Conservation (phyloP, 1,284 basidiomycete species). For the Papiliotrema fonsecae region DNA sequence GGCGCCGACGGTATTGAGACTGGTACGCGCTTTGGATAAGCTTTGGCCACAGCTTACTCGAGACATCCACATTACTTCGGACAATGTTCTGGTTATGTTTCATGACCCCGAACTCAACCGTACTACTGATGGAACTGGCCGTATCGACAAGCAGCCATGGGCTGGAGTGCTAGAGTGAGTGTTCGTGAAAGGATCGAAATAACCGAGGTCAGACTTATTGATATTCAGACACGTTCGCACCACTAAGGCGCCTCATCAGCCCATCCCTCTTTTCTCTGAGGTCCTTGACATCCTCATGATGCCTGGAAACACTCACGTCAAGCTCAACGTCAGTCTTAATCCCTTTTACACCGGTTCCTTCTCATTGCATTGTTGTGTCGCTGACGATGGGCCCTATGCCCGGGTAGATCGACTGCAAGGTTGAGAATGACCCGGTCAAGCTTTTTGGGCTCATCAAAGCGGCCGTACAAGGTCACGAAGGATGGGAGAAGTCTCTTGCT, state of each 20-base stretch:
- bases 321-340: conserved; percentile 61
- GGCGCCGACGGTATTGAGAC: conserved; percentile 95
- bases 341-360: background rate
- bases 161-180: conserved; percentile 44
- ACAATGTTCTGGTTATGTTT: conserved; percentile 89
- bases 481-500: conserved; percentile 75
- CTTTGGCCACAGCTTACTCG: too few species aligned
- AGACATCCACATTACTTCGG: conserved; percentile 94
- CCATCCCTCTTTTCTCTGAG: conserved; percentile 82
- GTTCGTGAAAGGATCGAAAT: too few species aligned
- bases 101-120: conserved; percentile 70
- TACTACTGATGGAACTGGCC: conserved; percentile 55
- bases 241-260: conserved; percentile 70
- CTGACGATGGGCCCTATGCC: conserved; percentile 67
- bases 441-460: conserved; percentile 81
- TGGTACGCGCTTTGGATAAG: too few species aligned
- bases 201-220: too few species aligned
- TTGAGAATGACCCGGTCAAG: conserved; percentile 81
- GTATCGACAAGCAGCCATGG: conserved; percentile 53
- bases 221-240: conserved; percentile 65
- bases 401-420: conserved; percentile 59
- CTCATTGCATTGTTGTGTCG: conserved; percentile 60
- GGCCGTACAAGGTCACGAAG: conserved; percentile 63
- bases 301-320: conserved; percentile 59
- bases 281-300: conserved; percentile 76